These are phyloP conservation scores for Mycotypha africana DNA, from an alignment of 371 early-diverging fungal species.

Conservation along the genomic window DNA sequence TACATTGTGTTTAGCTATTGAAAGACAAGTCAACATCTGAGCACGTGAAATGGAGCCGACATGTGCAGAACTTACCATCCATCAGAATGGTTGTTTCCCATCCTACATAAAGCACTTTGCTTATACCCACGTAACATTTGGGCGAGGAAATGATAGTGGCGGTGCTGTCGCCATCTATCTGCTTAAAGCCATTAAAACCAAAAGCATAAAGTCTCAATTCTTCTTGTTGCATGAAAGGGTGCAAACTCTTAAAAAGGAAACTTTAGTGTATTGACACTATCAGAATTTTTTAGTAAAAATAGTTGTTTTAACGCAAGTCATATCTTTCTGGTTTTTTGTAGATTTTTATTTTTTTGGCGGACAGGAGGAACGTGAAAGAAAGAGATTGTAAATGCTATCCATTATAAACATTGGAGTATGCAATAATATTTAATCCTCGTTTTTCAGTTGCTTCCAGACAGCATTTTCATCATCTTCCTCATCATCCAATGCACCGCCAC, in stretches of 20 bases:
- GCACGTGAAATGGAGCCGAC: neutral
- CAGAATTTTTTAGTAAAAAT: no score
- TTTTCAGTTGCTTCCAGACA: slow-evolving; percentile 38
- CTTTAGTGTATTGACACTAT: no score
- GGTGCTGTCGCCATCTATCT: slow-evolving; percentile 6
- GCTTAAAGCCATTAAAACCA: slow-evolving; percentile 32
- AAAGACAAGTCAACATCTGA: neutral
- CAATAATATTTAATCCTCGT: slow-evolving; percentile 19
- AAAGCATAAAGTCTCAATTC: slow-evolving; percentile 21
- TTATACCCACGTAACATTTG: neutral
- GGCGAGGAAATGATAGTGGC: neutral
- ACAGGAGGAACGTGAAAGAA: no score
- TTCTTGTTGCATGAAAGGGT: no score
- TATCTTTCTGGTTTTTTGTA: no score
- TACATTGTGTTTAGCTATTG: slow-evolving; percentile 10
- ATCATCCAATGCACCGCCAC: slow-evolving; percentile 37
- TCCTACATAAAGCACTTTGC: slow-evolving; percentile 12
- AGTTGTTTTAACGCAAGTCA: no score
- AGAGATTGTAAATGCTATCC: no score
- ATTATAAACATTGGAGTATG: no score
- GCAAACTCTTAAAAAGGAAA: no score
- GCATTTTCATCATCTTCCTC: slow-evolving; percentile 58
- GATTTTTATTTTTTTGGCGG: no score
- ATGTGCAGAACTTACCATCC: slow-evolving; percentile 10
- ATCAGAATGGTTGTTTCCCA: slow-evolving; percentile 32